phyloP scores from a whole-genome alignment of 208 protist species.

The Wallacemonas sp. region DNA sequence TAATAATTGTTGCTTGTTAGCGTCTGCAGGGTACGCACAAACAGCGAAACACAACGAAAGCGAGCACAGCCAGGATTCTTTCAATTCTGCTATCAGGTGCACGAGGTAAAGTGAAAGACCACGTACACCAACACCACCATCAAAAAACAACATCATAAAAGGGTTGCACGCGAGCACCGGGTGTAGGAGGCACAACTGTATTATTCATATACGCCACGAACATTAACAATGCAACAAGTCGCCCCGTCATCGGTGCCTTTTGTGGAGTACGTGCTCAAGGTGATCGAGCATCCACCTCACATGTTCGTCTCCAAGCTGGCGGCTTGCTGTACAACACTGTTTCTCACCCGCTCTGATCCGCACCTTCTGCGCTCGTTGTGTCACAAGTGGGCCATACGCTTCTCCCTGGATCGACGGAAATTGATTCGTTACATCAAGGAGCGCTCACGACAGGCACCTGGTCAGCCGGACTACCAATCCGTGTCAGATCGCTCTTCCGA shows the following conservation, averaged over 20 bases:
- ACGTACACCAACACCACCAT: no score
- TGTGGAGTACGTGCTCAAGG: constrained; percentile 78
- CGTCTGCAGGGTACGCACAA: no score
- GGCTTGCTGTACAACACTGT: constrained; percentile 79
- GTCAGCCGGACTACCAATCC: not conserved
- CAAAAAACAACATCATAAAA: no score
- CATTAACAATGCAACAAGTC: constrained; percentile 29
- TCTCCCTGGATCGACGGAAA: constrained; percentile 47
- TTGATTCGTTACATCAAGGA: constrained; percentile 47
- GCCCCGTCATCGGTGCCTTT: constrained; percentile 68
- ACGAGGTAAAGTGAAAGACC: no score
- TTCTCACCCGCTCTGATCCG: constrained; percentile 71
- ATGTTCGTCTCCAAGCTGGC: constrained; percentile 86
- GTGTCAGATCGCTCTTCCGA: not conserved
- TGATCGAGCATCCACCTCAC: constrained; percentile 75
- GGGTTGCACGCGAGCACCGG: no score
- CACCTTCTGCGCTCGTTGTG: constrained; percentile 61
- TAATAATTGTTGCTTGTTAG: no score
- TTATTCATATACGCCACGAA: no score
- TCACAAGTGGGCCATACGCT: constrained; percentile 79
- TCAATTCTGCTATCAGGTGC: no score
- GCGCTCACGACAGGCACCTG: not conserved
- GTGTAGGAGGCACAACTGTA: no score
- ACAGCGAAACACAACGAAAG: no score
- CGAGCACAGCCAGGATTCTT: no score